Evolutionary conservation across 1,284 basidiomycete genomes (phyloP).

Genomic region (Waitea zeae): DNA sequence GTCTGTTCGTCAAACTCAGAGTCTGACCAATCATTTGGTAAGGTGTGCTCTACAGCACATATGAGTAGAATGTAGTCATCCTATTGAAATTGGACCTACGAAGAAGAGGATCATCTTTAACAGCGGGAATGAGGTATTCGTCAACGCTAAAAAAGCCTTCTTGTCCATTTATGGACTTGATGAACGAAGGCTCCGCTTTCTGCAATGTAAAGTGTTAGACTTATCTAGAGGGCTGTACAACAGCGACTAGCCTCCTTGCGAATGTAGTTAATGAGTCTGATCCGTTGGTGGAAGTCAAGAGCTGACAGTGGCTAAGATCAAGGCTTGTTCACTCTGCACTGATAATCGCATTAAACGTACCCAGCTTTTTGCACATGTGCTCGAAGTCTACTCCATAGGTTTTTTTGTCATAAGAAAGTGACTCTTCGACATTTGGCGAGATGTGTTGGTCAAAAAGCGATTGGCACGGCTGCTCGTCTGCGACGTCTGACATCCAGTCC

Average conservation of each 20-base stretch:
- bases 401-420: conserved; percentile 45
- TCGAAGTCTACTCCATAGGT: conserved; percentile 50
- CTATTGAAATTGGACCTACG: too few relatives aligned
- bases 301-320: conserved; percentile 12
- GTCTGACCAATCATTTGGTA: conserved; percentile 63
- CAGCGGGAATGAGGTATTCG: conserved; percentile 57
- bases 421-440: conserved; percentile 43
- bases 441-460: conserved; percentile 70
- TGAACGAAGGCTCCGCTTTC: conserved; percentile 31
- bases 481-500: conserved; percentile 65
- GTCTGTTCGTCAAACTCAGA: conserved; percentile 28
- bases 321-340: conserved; percentile 5
- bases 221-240: too few relatives aligned
- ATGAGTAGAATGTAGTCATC: too few relatives aligned
- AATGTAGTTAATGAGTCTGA: conserved; percentile 79
- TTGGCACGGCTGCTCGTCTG: conserved; percentile 32
- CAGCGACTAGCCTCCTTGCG: conserved; percentile 37
- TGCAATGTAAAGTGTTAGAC: conserved; percentile 15
- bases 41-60: too few relatives aligned
- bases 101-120: conserved; percentile 79
- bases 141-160: conserved; percentile 48
- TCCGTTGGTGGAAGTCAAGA: conserved; percentile 52
- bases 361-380: conserved; percentile 25
- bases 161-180: conserved; percentile 7
- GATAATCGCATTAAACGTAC: conserved; percentile 29